Base-by-base conservation (phyloP, 257 asterid genomes). In the Linderniella brevidens region DNA sequence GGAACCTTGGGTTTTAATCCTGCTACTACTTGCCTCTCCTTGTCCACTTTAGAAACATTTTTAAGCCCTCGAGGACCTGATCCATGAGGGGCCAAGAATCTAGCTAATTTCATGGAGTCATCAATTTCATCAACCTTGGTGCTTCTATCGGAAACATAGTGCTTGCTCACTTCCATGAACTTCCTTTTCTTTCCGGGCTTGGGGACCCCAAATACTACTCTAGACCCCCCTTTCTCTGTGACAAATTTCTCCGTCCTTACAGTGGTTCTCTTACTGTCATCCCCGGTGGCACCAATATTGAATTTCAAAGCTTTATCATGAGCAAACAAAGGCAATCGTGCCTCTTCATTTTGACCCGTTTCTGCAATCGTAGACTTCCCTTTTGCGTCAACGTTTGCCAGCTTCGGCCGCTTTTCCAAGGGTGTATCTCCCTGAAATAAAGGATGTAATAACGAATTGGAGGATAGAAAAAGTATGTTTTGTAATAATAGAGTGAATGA, bases 151-250 rank as follows among this genome's bases (percentile, higher is more conserved):
- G 93, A 77, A 62, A 58, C 85, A 44, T 78, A 81, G 58, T 90
- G 96, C 57, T 90, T 81, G 85, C 92, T 81, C 25, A 90, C 96
- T 20, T 90, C 96, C 93, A 86, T 86, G 67, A 79, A 90, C 58
- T 90, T 90, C 65, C 92, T 73, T 59, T 77, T 90, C 76, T 79
- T 85, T 47, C 94, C 98, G 53, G 94, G 99, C 59, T 71, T 79
- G 11, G 99, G 96, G 51, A 85, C 83, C 25, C 99, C 99, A 61
- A 85, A 75, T 37, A 86, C 56, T 60, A 79, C 93, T 63, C 75
- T 65, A 36, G 96, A 68, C 44, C 92, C 78, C 63, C 75, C 92
- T 68, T 73, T 90, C 66, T 68, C 86, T 44, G 68, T 60, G 49
- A 88, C 99, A 56, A 83, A 67, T 75, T 88, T 79, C 83, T 6